phyloP scores from a whole-genome alignment of 148 eudicot species.

The Spergularia bocconei region DNA sequence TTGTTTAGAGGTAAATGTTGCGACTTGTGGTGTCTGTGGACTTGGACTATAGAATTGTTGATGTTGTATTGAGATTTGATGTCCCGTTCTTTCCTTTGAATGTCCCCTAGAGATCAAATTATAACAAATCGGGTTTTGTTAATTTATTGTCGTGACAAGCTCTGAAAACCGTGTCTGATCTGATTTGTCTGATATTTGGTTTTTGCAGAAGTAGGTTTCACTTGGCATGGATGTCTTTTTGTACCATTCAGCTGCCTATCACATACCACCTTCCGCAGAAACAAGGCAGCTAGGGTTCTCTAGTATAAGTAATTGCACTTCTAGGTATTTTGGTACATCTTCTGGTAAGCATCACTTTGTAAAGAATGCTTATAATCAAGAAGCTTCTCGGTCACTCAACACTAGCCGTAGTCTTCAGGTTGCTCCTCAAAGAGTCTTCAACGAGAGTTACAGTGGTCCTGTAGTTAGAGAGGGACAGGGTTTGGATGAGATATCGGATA shows the following conservation, averaged over 20 bases:
- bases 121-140: background rate
- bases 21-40: background rate
- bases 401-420: constrained; percentile 28
- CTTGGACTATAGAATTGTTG: background rate
- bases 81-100: background rate
- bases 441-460: constrained; percentile 41
- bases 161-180: background rate
- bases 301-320: constrained; percentile 20
- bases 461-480: constrained; percentile 45
- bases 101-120: background rate
- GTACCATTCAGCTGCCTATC: constrained; percentile 43
- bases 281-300: constrained; percentile 19
- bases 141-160: background rate
- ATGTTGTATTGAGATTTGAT: background rate
- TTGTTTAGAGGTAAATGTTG: background rate
- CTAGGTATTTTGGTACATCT: constrained; percentile 20
- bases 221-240: constrained; percentile 57
- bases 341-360: constrained; percentile 13
- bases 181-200: background rate
- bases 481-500: constrained; percentile 31
- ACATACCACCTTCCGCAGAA: constrained; percentile 23
- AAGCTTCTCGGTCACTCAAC: constrained; percentile 25
- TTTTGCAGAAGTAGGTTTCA: constrained; percentile 31
- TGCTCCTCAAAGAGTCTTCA: constrained; percentile 34
- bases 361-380: constrained; percentile 17